Percentiles rank a stretch among this genome's conserved stretches.
phyloP scores from a whole-genome alignment of 2,329 filamentous ascomycete species.

The Myotisia sp. region DNA sequence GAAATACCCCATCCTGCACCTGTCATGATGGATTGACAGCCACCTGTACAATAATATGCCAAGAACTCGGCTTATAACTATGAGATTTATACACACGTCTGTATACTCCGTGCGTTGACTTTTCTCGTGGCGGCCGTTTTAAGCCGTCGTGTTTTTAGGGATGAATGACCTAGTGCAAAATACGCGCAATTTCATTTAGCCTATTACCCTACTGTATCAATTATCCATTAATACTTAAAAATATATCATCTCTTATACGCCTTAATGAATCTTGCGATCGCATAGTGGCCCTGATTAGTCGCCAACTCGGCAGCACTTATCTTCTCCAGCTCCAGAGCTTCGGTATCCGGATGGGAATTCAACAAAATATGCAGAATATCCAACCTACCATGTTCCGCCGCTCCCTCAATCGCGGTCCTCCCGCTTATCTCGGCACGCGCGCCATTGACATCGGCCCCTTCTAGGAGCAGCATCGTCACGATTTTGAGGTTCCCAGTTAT shows the following conservation, averaged over 20 bases:
- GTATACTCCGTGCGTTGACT: too few species aligned
- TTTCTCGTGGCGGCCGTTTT: too few species aligned
- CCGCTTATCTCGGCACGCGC: not conserved
- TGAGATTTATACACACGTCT: too few species aligned
- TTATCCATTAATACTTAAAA: too few species aligned
- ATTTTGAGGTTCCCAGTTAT: not conserved
- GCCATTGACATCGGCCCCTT: constrained; percentile 5
- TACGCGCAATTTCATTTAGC: too few species aligned
- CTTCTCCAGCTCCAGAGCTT: constrained; percentile 4
- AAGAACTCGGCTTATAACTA: too few species aligned
- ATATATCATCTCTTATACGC: constrained; percentile 2
- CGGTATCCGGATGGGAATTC: constrained; percentile 8
- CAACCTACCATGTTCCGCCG: constrained; percentile 14
- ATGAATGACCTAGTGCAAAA: too few species aligned
- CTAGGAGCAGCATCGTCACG: constrained; percentile 3
- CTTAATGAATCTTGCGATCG: constrained; percentile 5
- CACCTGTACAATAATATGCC: too few species aligned
- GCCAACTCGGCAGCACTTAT: constrained; percentile 3
- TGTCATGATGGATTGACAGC: too few species aligned
- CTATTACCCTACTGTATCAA: too few species aligned
- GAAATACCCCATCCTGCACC: too few species aligned
- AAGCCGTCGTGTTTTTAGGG: too few species aligned
- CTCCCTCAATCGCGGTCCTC: constrained; percentile 6
- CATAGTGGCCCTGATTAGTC: constrained; percentile 4
- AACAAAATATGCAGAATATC: constrained; percentile 20